These are phyloP conservation scores for Cytospora piceae DNA, from an alignment of 2,329 filamentous ascomycete genomes.

Conservation along the genomic window DNA sequence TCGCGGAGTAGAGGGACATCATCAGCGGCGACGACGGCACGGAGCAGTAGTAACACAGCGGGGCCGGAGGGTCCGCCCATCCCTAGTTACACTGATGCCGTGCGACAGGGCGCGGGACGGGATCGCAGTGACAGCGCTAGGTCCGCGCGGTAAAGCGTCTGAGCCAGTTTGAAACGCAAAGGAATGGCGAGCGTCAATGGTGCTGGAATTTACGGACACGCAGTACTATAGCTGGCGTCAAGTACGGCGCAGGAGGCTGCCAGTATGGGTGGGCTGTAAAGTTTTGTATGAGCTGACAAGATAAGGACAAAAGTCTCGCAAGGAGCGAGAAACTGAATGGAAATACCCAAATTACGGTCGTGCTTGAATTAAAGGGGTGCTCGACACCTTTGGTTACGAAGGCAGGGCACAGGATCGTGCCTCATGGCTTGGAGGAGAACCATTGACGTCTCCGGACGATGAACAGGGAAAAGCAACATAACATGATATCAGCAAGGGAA, in stretches of 20 bases:
- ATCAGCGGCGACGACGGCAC: conserved; percentile 44
- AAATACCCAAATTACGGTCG: conserved; percentile 21
- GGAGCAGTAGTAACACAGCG: conserved; percentile 32
- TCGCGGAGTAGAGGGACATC: conserved; percentile 57
- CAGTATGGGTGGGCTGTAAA: conserved; percentile 1
- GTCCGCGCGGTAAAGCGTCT: conserved; percentile 24
- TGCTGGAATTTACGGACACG: neutral
- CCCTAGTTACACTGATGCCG: conserved; percentile 79
- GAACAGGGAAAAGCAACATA: conserved; percentile 6
- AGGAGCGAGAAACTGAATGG: conserved; percentile 17
- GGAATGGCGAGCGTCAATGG: neutral
- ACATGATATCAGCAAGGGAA: conserved; percentile 6
- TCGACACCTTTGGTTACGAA: neutral
- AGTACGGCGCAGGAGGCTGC: neutral
- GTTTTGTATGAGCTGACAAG: neutral
- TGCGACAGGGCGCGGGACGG: conserved; percentile 57
- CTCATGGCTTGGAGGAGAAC: conserved; percentile 13
- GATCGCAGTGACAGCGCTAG: conserved; percentile 49
- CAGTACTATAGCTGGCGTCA: neutral
- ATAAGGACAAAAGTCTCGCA: conserved; percentile 7
- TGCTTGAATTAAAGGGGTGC: neutral
- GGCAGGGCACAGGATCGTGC: neutral
- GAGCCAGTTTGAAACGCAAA: neutral
- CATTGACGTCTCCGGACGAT: conserved; percentile 8
- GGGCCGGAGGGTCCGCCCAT: conserved; percentile 64